Percentiles rank a stretch among this genome's conserved stretches.
These are phyloP conservation scores for Epichloe amarillans DNA, from an alignment of 2,329 filamentous ascomycete species.

Conservation along the genomic window DNA sequence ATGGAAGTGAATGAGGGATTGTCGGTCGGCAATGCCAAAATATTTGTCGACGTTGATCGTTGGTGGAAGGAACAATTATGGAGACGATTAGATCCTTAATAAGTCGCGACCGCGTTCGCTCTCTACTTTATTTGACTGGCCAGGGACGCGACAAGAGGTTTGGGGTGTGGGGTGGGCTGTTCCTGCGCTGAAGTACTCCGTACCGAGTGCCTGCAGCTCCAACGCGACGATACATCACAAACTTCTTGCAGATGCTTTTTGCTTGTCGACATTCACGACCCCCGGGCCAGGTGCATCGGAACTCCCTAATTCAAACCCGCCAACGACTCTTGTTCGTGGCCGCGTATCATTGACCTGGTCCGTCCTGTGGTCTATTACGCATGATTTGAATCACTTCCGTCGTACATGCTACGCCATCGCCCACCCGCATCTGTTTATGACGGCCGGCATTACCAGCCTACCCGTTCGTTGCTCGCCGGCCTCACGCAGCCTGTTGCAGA, in stretches of 20 bases:
- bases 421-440: conserved; percentile 20
- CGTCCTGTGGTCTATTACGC: not conserved
- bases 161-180: not conserved
- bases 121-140: not conserved
- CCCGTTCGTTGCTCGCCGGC: conserved; percentile 24
- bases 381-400: not conserved
- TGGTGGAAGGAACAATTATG: too few species aligned
- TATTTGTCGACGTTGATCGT: too few species aligned
- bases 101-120: not conserved
- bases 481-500: conserved; percentile 14
- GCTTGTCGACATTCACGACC: not conserved
- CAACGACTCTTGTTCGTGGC: not conserved
- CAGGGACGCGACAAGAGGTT: not conserved
- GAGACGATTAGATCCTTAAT: too few species aligned
- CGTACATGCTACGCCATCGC: not conserved
- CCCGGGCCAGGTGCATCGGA: not conserved
- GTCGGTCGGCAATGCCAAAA: too few species aligned
- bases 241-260: not conserved
- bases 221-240: not conserved
- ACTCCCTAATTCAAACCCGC: not conserved
- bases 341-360: not conserved
- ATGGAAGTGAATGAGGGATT: too few species aligned
- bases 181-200: not conserved
- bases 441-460: conserved; percentile 18
- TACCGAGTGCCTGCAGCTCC: not conserved